phyloP scores from a whole-genome alignment of 345 rosid genomes.

The Hirschfeldia incana region DNA sequence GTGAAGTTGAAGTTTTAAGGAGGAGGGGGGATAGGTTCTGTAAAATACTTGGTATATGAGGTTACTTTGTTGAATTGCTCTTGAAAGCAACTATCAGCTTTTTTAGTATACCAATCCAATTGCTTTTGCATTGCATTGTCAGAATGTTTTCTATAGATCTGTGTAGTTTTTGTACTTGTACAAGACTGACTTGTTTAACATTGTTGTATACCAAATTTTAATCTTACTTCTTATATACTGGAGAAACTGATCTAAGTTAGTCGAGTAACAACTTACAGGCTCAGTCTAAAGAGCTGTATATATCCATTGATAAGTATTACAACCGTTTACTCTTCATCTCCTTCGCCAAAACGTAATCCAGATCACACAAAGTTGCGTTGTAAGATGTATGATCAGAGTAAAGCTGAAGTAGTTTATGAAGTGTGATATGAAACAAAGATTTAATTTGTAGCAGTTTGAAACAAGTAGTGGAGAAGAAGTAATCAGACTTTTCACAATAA shows the following conservation, averaged over 20 bases:
- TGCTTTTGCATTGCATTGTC: not conserved
- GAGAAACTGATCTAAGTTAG: not conserved
- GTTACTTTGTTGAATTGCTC: not conserved
- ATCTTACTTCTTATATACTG: not conserved
- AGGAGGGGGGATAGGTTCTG: too few species aligned
- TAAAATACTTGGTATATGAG: not conserved
- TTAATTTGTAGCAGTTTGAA: not conserved
- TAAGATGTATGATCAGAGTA: not conserved
- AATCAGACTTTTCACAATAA: not conserved
- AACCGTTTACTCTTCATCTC: not conserved
- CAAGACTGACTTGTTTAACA: not conserved
- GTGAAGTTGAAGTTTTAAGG: too few species aligned
- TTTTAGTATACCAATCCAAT: not conserved
- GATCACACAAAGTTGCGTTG: not conserved
- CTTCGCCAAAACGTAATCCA: not conserved
- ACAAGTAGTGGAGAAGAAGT: not conserved
- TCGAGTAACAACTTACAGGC: not conserved
- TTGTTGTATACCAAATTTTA: not conserved
- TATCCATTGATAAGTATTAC: not conserved
- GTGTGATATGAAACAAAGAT: not conserved
- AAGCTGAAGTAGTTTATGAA: not conserved
- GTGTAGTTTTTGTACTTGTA: not conserved
- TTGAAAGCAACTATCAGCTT: not conserved
- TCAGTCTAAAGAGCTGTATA: not conserved
- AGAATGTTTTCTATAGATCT: not conserved